Base-by-base conservation (phyloP, 441 rosid species). In the Pelargonium citronellum region DNA sequence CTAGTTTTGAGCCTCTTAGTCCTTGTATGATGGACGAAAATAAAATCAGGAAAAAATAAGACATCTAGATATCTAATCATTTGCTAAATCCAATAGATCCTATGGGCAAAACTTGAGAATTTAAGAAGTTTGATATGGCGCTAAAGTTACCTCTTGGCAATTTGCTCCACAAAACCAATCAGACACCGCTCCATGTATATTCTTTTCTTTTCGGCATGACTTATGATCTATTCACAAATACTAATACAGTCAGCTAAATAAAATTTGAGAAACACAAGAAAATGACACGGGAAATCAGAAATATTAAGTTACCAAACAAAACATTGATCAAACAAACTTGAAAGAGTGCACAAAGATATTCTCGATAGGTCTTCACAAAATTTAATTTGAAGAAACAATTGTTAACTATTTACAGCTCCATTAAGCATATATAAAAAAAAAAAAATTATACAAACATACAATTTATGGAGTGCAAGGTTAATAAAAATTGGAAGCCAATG, bases 111-210 rank as follows among this genome's bases (percentile, higher is more conserved):
- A 37, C 41, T 37, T 37, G 41, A 37, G 41, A 58, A 58, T 8
- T 13, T 13, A 15, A 19, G 17, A 58, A 19, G 24, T 8, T 58
- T 53, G 13, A 19, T 8, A 8, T 37, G 30, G 44, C 57, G 49
- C 47, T 67, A 49, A 67, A 43, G 51, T 34, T 44, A 62, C 66
- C 66, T 62, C 66, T 15, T 62, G 41, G 43, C 66, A 62, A 39
- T 15, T 27, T 62, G 41, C 41, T 1, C 66, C 17, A 62, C 66
- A 62, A 27, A 62, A 24, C 66, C 66, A 62, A 62, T 62, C 66
- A 24, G 43, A 62, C 30, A 24, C 43, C 43, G n/a, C 66, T 62
- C 66, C 66, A 62, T 27, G 37, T 6, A 13, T 27, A 4, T 62
- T 62, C 5, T 30, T 62, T 62, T 27, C 66, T 62, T 27, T 24